Conservation (phyloP, 1,139 yeast genomes). For the Taiozyma onychis region DNA sequence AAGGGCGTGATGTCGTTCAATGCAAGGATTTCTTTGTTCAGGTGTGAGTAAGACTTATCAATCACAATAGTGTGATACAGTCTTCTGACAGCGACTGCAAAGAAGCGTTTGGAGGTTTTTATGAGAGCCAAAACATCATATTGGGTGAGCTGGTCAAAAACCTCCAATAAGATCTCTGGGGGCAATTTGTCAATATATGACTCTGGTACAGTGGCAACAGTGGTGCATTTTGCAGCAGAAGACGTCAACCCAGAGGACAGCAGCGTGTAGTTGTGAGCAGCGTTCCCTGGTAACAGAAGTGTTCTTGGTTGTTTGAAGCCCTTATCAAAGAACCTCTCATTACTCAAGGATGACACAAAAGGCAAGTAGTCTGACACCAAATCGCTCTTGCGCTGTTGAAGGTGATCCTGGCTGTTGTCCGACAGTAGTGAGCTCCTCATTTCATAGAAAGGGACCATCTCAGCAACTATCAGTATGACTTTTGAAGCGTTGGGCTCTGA, state of each 20-base stretch:
- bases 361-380: constrained; percentile 15
- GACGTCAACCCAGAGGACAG: neutral
- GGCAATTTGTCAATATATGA: constrained; percentile 26
- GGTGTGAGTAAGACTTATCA: constrained; percentile 26
- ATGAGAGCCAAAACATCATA: constrained; percentile 36
- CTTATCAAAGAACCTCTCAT: neutral
- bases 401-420: neutral
- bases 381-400: neutral
- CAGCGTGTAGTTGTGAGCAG: neutral
- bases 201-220: neutral
- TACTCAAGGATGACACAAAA: constrained; percentile 14
- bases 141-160: constrained; percentile 36
- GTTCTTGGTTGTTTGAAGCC: neutral
- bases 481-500: neutral
- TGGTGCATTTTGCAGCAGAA: neutral
- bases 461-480: neutral
- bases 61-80: constrained; percentile 37
- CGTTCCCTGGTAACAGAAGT: neutral
- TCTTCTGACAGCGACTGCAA: constrained; percentile 29
- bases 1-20: neutral
- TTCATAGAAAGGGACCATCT: neutral
- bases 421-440: neutral
- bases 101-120: constrained; percentile 29
- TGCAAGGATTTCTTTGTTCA: constrained; percentile 11
- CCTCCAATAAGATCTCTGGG: constrained; percentile 31